Evolutionary conservation across 2,329 filamentous ascomycete species (phyloP), one percentile per base, ranked within the genome.

Genomic region (Nigrospora sphaerica): DNA sequence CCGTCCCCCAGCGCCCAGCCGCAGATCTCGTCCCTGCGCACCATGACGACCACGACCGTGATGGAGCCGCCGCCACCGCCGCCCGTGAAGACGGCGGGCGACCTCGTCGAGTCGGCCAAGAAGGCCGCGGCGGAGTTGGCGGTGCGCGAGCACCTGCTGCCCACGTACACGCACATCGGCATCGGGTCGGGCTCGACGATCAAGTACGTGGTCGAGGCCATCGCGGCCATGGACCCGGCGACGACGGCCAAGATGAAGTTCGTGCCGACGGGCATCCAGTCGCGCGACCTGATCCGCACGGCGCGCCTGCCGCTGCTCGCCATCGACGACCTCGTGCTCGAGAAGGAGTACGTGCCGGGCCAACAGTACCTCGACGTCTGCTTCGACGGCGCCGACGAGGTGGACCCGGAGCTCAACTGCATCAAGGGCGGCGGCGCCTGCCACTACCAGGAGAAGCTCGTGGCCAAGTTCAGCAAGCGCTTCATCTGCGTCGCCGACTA

Each of bases 371-470:
- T 98, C 28, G 92, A 97, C 59, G 86, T 97, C 16, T 88, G 87
- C 42, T 98, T 98, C 63, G 93, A 98, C 62, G 93, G 93, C 45
- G 93, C 93, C 4, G 93, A 98, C 64, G 93, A 98, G 72, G 90
- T 98, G 32, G 93, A 98, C 63, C 83, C 88, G 40, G 87, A 95
- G 44, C 71, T 98, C 49, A 98, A 97, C 68, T 89, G 92, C 62
- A 97, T 98, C 72, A 97, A 97, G 73, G 93, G 93, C 46, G 93
- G 93, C 42, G 93, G 93, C 48, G 93, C 90, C n/a, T 98, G 93
- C 68, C 71, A 97, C 47, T 95, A 95, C 72, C 93, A 97, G 67
- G 93, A 98, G 71, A 98, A 98, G 73, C 75, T 98, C 33, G 91
- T 98, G 5, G 91, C 91, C 6, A 81, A 88, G 49, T 80, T 86